phyloP scores from a whole-genome alignment of 306 rosid genomes.

The Comarum palustre region DNA sequence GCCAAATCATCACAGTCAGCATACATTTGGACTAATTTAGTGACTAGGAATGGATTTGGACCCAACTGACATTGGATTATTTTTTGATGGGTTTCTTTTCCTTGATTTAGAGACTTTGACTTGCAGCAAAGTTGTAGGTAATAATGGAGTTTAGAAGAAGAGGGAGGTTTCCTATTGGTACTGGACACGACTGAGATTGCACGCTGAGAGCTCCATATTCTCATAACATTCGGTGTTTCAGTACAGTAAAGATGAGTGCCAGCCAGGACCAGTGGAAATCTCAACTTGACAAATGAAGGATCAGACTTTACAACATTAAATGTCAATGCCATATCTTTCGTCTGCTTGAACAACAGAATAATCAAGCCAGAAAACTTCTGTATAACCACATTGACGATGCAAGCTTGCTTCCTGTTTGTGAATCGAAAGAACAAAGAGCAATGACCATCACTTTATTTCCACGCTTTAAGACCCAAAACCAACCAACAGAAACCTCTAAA shows the following conservation, averaged over 20 bases:
- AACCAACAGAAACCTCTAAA: neutral
- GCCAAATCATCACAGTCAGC: slow-evolving; percentile 37
- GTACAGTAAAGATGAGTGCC: neutral
- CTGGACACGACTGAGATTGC: slow-evolving; percentile 19
- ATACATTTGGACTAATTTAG: slow-evolving; percentile 47
- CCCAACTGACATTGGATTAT: slow-evolving; percentile 23
- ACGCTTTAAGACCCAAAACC: neutral
- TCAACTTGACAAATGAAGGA: neutral
- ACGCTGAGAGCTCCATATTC: slow-evolving; percentile 20
- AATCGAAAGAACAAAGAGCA: neutral
- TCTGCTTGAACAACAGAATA: neutral
- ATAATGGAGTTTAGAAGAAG: slow-evolving; percentile 23
- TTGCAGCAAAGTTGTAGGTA: slow-evolving; percentile 37
- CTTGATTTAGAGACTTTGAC: slow-evolving; percentile 36
- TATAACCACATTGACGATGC: neutral
- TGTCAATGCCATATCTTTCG: neutral
- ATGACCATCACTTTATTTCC: slow-evolving; percentile 4
- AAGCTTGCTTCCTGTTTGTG: neutral
- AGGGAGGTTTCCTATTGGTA: slow-evolving; percentile 6
- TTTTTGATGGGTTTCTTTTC: slow-evolving; percentile 40
- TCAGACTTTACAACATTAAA: neutral
- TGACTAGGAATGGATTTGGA: slow-evolving; percentile 28
- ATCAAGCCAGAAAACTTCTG: neutral
- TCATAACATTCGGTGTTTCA: slow-evolving; percentile 13
- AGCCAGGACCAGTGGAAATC: neutral